These are phyloP conservation scores for Penicillium argentinense DNA, from an alignment of 495 filamentous ascomycete species.

Conservation along the genomic window DNA sequence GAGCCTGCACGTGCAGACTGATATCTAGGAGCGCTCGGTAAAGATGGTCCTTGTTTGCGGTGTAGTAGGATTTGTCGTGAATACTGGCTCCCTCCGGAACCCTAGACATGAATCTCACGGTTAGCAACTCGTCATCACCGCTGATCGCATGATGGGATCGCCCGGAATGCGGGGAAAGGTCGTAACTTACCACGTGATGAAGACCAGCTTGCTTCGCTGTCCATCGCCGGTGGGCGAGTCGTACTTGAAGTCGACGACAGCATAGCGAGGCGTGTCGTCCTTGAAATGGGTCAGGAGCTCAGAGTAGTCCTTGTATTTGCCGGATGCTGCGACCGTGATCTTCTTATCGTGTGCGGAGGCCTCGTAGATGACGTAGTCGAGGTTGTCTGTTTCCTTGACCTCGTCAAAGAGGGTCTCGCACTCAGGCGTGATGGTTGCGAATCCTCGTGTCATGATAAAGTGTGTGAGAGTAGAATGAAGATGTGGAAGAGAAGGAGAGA, in stretches of 20 bases:
- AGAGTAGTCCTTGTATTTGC: conserved; percentile 17
- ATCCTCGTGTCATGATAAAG: conserved; percentile 23
- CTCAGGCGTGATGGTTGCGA: conserved; percentile 23
- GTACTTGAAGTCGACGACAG: conserved; percentile 19
- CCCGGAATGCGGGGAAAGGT: background rate
- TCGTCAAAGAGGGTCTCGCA: conserved; percentile 19
- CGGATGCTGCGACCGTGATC: conserved; percentile 20
- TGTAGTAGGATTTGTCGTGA: conserved; percentile 23
- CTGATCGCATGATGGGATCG: background rate
- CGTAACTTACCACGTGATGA: conserved; percentile 24
- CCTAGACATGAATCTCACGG: conserved; percentile 4
- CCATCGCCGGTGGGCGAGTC: conserved; percentile 14
- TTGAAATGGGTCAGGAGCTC: conserved; percentile 19
- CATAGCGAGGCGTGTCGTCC: conserved; percentile 16
- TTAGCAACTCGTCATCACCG: background rate
- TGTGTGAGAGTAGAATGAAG: background rate
- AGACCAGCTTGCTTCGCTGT: conserved; percentile 19
- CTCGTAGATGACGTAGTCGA: conserved; percentile 21
- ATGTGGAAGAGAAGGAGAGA: background rate
- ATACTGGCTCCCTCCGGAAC: conserved; percentile 19
- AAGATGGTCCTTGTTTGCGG: conserved; percentile 24
- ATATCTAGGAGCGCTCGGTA: conserved; percentile 16
- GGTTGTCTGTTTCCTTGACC: conserved; percentile 20
- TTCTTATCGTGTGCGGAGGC: conserved; percentile 25
- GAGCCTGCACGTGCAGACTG: conserved; percentile 24